A percentile compares a stretch with the other conserved stretches of the same genome.
phyloP scores from a whole-genome alignment of 805 yeast genomes.

The Yamadazyma phyllophila region DNA sequence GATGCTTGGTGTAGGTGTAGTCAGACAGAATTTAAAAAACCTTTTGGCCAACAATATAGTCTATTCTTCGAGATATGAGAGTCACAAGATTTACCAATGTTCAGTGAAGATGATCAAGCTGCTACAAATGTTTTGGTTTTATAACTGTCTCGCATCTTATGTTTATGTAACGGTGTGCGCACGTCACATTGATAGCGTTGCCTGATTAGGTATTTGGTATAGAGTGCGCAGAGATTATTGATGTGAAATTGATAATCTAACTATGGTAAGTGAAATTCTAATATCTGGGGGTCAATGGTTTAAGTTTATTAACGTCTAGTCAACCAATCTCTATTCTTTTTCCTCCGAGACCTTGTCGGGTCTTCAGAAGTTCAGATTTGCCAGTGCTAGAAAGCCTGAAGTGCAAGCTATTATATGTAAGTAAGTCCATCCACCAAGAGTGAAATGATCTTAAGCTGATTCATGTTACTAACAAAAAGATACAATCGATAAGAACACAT shows the following conservation, averaged over 20 bases:
- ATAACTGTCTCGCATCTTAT: slow-evolving; percentile 4
- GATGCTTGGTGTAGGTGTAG: background rate
- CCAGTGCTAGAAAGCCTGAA: slow-evolving; percentile 60
- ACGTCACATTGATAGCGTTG: slow-evolving; percentile 1
- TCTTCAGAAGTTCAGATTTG: slow-evolving; percentile 70
- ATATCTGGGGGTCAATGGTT: background rate
- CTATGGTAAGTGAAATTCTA: slow-evolving; percentile 1
- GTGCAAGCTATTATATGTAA: slow-evolving; percentile 62
- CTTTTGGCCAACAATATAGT: no score
- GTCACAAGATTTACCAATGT: slow-evolving; percentile 3
- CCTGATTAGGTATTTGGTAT: slow-evolving; percentile 6
- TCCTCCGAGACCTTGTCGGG: slow-evolving; percentile 57
- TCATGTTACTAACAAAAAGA: slow-evolving; percentile 24
- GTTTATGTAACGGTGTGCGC: slow-evolving; percentile 12
- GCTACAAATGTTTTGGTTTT: slow-evolving; percentile 9
- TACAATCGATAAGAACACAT: slow-evolving; percentile 52
- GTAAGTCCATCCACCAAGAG: slow-evolving; percentile 17
- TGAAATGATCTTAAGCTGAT: background rate
- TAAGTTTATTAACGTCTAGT: slow-evolving; percentile 5
- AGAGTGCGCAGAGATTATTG: background rate
- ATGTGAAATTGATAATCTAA: slow-evolving; percentile 1
- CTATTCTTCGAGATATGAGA: background rate
- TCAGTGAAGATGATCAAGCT: background rate
- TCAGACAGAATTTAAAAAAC: no score
- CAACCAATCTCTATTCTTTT: slow-evolving; percentile 52